phyloP scores from a whole-genome alignment of 2,329 filamentous ascomycete species.

The Cladophialophora exuberans region DNA sequence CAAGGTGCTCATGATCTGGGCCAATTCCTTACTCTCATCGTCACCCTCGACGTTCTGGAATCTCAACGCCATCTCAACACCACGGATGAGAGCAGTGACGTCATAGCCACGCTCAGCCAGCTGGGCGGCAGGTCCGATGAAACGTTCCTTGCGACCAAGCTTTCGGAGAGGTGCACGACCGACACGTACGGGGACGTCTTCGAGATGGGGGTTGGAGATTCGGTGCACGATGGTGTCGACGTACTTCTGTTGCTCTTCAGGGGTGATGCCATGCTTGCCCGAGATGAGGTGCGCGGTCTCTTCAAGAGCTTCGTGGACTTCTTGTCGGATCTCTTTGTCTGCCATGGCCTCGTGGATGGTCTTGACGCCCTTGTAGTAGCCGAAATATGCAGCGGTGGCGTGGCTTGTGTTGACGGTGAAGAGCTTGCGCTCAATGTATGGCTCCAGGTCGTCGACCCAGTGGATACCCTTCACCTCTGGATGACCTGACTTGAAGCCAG shows the following conservation, averaged over 20 bases:
- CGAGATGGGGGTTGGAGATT: constrained; percentile 78
- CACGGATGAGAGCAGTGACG: constrained; percentile 74
- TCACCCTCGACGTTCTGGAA: constrained; percentile 95
- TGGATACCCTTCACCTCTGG: constrained; percentile 85
- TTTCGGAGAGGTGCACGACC: constrained; percentile 94
- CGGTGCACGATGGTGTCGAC: constrained; percentile 89
- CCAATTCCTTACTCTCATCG: constrained; percentile 83
- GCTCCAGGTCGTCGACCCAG: constrained; percentile 87
- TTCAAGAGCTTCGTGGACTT: constrained; percentile 76
- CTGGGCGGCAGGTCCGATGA: constrained; percentile 88
- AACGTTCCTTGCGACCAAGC: constrained; percentile 91
- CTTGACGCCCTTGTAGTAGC: constrained; percentile 80
- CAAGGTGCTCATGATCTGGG: constrained; percentile 78
- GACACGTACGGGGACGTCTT: constrained; percentile 92
- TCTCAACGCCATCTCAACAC: constrained; percentile 87
- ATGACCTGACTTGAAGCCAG: constrained; percentile 73
- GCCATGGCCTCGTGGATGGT: constrained; percentile 88
- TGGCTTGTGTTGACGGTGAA: constrained; percentile 99
- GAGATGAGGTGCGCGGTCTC: constrained; percentile 89
- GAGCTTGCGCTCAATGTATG: constrained; percentile 98
- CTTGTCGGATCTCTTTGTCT: constrained; percentile 76
- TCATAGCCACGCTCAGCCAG: constrained; percentile 79
- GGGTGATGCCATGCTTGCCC: constrained; percentile 78
- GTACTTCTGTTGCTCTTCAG: constrained; percentile 78
- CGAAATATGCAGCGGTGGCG: constrained; percentile 94